Percentiles rank a stretch among this genome's conserved stretches.
These are phyloP conservation scores for Acacia acuminata DNA, from an alignment of 306 rosid genomes.

Conservation along the genomic window DNA sequence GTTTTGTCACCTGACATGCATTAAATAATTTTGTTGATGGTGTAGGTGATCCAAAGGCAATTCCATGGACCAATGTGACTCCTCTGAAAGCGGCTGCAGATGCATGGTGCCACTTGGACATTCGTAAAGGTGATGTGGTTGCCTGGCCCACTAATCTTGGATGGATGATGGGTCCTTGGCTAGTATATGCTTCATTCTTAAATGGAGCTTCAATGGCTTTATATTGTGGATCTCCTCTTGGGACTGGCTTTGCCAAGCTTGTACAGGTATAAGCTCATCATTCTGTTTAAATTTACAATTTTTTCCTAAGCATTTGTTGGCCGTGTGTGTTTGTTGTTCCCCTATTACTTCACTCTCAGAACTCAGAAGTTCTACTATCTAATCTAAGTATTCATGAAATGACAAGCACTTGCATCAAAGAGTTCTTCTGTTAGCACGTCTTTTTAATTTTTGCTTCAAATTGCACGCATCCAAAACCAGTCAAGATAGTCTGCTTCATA, in stretches of 20 bases:
- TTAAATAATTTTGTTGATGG: constrained; percentile 29
- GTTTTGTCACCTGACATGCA: constrained; percentile 21
- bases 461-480: neutral
- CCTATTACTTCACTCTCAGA: neutral
- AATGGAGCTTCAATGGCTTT: constrained; percentile 94
- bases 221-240: constrained; percentile 87
- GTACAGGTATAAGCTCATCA: constrained; percentile 63
- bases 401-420: constrained; percentile 1
- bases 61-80: constrained; percentile 88
- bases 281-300: neutral
- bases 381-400: neutral
- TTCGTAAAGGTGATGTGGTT: constrained; percentile 78
- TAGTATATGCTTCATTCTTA: constrained; percentile 85
- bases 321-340: constrained; percentile 9
- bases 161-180: constrained; percentile 99
- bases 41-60: constrained; percentile 95
- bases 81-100: constrained; percentile 95
- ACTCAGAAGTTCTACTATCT: neutral
- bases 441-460: neutral
- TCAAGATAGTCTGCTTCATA: constrained; percentile 19
- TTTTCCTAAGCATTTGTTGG: constrained; percentile 22
- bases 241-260: constrained; percentile 86
- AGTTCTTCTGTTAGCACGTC: constrained; percentile 6
- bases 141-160: constrained; percentile 99
- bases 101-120: constrained; percentile 93